Conservation (phyloP, 768 basidiomycete genomes). For the Lentinula guzmanii region DNA sequence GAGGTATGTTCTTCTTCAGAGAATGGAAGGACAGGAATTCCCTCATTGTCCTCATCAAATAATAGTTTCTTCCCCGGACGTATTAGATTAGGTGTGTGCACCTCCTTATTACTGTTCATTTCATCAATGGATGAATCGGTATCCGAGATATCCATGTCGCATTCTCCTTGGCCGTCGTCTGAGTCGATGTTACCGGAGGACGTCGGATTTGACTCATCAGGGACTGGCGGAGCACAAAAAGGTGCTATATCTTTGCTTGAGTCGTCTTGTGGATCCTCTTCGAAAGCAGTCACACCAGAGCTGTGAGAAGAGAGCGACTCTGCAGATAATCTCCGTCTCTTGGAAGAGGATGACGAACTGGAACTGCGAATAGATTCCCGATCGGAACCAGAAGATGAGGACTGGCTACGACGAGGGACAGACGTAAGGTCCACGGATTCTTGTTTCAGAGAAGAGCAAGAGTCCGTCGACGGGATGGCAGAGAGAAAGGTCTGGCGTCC, state of each 20-base stretch:
- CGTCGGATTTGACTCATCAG: neutral
- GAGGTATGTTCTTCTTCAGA: neutral
- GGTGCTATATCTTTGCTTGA: neutral
- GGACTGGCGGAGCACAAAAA: neutral
- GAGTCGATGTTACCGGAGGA: neutral
- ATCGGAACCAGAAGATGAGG: neutral
- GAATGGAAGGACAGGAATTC: neutral
- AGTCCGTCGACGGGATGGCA: neutral
- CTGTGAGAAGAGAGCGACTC: neutral
- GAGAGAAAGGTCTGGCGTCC: neutral
- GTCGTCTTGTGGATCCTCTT: neutral
- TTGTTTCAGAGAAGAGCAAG: too few relatives aligned
- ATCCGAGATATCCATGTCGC: slow-evolving; percentile 3
- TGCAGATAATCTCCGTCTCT: neutral
- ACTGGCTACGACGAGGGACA: too few relatives aligned
- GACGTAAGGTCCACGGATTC: too few relatives aligned
- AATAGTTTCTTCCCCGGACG: neutral
- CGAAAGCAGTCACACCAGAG: neutral
- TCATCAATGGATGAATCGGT: neutral
- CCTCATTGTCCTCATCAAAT: neutral
- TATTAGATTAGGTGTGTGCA: too few relatives aligned
- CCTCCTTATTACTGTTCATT: neutral
- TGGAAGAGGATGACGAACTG: neutral
- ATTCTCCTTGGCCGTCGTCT: neutral
- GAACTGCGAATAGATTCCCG: neutral